Conservation (phyloP, 495 filamentous ascomycete genomes). For the Hyaloscypha hepaticicola region DNA sequence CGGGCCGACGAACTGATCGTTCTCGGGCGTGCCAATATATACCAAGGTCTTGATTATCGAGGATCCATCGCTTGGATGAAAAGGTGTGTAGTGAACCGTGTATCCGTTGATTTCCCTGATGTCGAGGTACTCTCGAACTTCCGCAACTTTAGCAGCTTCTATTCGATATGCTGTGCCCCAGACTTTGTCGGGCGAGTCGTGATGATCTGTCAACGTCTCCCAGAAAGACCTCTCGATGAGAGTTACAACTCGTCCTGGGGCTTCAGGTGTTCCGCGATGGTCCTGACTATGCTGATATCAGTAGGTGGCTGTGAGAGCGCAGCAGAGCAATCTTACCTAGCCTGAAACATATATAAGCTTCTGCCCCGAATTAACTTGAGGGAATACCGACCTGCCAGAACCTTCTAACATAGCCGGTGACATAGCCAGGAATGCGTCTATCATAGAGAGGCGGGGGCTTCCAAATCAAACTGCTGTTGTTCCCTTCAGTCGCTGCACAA, state of each 20-base stretch:
- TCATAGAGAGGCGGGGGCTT: slow-evolving; percentile 96
- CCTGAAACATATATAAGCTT: slow-evolving; percentile 27
- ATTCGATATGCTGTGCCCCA: slow-evolving; percentile 97
- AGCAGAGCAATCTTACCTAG: slow-evolving; percentile 30
- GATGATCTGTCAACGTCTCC: slow-evolving; percentile 72
- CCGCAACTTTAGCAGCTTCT: slow-evolving; percentile 62
- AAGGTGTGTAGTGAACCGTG: slow-evolving; percentile 82
- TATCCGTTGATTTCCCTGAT: slow-evolving; percentile 98
- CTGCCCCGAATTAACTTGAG: neutral
- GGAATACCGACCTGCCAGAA: slow-evolving; percentile 86
- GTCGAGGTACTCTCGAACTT: slow-evolving; percentile 89
- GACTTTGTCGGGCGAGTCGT: slow-evolving; percentile 60
- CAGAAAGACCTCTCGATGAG: slow-evolving; percentile 81
- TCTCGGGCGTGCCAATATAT: slow-evolving; percentile 92
- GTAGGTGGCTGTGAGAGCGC: slow-evolving; percentile 10
- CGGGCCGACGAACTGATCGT: slow-evolving; percentile 86
- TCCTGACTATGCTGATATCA: slow-evolving; percentile 55
- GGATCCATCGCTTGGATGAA: slow-evolving; percentile 58
- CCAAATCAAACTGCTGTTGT: slow-evolving; percentile 86
- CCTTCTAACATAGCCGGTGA: slow-evolving; percentile 88
- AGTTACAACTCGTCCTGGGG: slow-evolving; percentile 89
- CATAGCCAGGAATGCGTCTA: slow-evolving; percentile 87
- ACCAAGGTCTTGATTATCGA: slow-evolving; percentile 56
- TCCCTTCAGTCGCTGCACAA: neutral
- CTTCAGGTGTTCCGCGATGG: slow-evolving; percentile 86